Evolutionary conservation across 805 yeast species (phyloP).

Genomic region (Grigorovia yakushimaensis): DNA sequence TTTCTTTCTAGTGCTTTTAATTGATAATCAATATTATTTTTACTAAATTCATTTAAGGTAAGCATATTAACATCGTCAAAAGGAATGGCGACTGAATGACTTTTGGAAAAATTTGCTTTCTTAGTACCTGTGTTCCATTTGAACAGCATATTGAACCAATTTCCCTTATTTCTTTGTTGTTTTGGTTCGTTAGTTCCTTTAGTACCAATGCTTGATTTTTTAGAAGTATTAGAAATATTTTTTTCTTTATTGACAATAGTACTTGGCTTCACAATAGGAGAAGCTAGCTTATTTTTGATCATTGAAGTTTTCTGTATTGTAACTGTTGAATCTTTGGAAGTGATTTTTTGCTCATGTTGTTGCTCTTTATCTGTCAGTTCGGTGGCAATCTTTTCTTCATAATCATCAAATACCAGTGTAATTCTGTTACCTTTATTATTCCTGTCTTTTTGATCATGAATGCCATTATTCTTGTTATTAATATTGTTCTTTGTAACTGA

Average conservation of each 20-base stretch:
- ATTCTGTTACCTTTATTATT: constrained; percentile 16
- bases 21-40: constrained; percentile 19
- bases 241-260: not conserved
- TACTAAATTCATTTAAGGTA: constrained; percentile 20
- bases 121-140: constrained; percentile 4
- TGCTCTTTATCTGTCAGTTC: not conserved
- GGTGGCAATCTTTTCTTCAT: constrained; percentile 10
- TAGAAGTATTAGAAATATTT: too few species aligned
- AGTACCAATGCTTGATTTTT: not conserved
- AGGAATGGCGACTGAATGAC: constrained; percentile 18
- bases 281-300: not conserved
- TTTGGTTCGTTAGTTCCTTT: not conserved
- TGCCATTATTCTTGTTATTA: too few species aligned
- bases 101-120: constrained; percentile 7
- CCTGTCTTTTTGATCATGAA: not conserved
- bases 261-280: not conserved
- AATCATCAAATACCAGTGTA: constrained; percentile 24
- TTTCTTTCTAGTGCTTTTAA: constrained; percentile 16
- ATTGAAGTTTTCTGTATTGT: not conserved
- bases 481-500: not conserved
- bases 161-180: constrained; percentile 3
- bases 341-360: not conserved
- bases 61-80: constrained; percentile 25
- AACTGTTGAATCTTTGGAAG: constrained; percentile 1
- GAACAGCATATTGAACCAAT: constrained; percentile 23